Evolutionary conservation across 805 yeast species (phyloP), one percentile per base, ranked within the genome.

Genomic region (Cyberlindnera nakhonratchasimensis): DNA sequence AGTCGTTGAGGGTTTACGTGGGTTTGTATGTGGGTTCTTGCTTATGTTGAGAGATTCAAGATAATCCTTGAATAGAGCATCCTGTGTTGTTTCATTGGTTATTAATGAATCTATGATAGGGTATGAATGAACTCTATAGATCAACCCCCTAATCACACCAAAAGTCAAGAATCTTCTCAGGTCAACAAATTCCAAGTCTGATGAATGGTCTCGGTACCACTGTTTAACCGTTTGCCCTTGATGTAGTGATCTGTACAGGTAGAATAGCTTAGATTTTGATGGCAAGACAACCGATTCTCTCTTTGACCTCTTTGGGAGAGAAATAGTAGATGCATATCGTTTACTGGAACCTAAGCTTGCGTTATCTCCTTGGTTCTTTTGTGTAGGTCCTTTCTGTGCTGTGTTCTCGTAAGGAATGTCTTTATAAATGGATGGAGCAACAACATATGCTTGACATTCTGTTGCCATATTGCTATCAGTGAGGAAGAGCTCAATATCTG

Each of bases 371-470:
- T 11, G 1, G 41, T 30, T 21, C 31, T 24, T 33, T 17, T 13
- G 8, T 13, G 39, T 10, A 6, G 40, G 2, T 12, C 22, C 41
- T 19, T 34, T 41, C 19, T 24, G 44, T 13, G 23, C 8, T 13
- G 40, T 11, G 3, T 36, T 37, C 20, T 60, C 62, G 30, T 64
- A 58, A 2, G 74, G 73, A 16, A 72, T 23, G 4, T 47, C 48
- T 44, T 49, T 41, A 55, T 71, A 62, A 5, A 64, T 52, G 12
- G 70, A 59, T 25, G 70, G 53, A 29, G 77, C 63, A 35, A 79
- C 71, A 2, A 89, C 90, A 55, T 88, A 93, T 1, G 82, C 77
- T 58, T 86, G 95, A 59, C 98, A 91, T 52, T 89, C 95, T 10
- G 76, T 73, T 10, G 89, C 86, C 72, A 91, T 70, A 1, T 72